Percentiles rank a stretch among this genome's conserved stretches.
Conservation (phyloP, 371 early-diverging fungal species). For the Rhizopus delemar region DNA sequence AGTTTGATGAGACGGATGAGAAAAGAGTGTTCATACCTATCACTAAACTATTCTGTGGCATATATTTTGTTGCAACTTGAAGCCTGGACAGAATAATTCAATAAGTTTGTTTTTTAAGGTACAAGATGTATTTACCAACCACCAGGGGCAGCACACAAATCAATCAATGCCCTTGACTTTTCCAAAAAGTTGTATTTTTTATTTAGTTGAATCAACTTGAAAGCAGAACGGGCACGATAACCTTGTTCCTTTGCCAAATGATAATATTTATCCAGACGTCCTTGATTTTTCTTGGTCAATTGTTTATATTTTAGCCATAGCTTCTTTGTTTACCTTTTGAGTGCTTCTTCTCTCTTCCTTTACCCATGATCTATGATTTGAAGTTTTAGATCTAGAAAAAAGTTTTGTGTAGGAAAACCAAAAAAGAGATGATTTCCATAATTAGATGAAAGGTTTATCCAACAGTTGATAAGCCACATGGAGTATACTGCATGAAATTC, state of each 20-base stretch:
- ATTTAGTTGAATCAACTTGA: slow-evolving; percentile 99
- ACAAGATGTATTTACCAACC: slow-evolving; percentile 79
- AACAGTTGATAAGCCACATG: slow-evolving; percentile 1
- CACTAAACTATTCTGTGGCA: slow-evolving; percentile 92
- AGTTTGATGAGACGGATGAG: background rate
- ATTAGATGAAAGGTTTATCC: background rate
- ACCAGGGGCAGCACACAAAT: slow-evolving; percentile 99
- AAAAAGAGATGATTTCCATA: background rate
- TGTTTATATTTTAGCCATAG: background rate
- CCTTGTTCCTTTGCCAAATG: slow-evolving; percentile 99
- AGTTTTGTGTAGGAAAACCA: background rate
- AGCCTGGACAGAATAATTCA: slow-evolving; percentile 48
- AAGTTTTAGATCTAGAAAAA: background rate
- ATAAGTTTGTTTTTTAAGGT: slow-evolving; percentile 6
- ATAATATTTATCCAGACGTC: slow-evolving; percentile 99
- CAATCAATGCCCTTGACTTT: slow-evolving; percentile 89
- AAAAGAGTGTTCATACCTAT: slow-evolving; percentile 61
- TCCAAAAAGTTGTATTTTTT: slow-evolving; percentile 97
- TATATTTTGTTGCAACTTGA: slow-evolving; percentile 96
- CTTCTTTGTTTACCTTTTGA: slow-evolving; percentile 41
- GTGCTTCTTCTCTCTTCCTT: slow-evolving; percentile 52
- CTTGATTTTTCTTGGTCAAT: slow-evolving; percentile 28
- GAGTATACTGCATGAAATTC: too few species aligned
- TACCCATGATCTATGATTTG: slow-evolving; percentile 33
- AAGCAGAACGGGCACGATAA: slow-evolving; percentile 99